Base-by-base conservation (phyloP, 305 asterid species). In the Ilex paraguariensis region DNA sequence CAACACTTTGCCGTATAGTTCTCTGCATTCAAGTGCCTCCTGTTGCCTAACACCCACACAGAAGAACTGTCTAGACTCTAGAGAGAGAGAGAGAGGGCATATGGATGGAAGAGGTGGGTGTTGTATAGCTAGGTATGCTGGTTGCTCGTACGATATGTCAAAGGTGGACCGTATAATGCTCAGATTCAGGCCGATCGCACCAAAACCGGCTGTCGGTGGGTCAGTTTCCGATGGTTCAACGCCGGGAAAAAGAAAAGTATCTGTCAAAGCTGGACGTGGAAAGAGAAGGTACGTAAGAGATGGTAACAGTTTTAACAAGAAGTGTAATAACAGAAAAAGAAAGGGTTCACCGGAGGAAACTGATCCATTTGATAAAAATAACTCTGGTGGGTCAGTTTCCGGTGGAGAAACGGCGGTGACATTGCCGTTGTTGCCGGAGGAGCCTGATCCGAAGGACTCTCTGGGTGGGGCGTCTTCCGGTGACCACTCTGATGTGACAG, bases 101-200 rank as follows among this genome's bases (percentile, higher is more conserved):
- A n/a, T 83, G 85, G 75, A 73, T 5, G 80, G 79, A 1, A 61
- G 78, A 28, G 91, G 94, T 1, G 96, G 90, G n/a, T 88, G 91
- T 39, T 88, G 95, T 70, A 77, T 82, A 21, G 82, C 88, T 16
- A 73, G 87, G 66, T 80, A 77, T 62, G 69, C 76, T n/a, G 83
- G 81, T 36, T 3, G 42, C 7, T 5, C 9, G 56, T 56, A 82
- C 67, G 85, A 76, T 66, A 57, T 67, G 70, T 79, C 88, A 1
- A 81, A 78, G 32, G 63, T 85, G 52, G 87, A 75, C 21, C 55
- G 73, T 21, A 85, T 88, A 72, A 85, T 88, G 91, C 71, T 78
- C 3, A 69, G 67, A 56, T 88, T 73, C 61, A 86, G 96, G 32
- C 96, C 94, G 0, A 85, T 88, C 5, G 96, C 96, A 0, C 96